These are phyloP conservation scores for Thuidium tamariscinum DNA, from an alignment of 225 moss, liverwort and hornwort genomes.

Conservation along the genomic window DNA sequence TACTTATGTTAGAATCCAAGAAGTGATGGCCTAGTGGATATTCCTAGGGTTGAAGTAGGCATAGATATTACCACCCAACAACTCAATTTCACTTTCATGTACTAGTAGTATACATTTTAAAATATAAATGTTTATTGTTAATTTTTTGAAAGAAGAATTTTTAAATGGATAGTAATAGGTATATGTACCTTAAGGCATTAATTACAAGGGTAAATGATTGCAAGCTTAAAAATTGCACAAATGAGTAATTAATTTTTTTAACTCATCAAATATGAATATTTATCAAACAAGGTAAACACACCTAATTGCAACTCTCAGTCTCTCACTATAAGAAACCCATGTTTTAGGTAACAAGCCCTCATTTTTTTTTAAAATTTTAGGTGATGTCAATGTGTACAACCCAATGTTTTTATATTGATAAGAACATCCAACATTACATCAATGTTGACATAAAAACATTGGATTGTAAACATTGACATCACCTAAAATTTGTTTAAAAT, in stretches of 20 bases:
- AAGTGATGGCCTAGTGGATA: background rate
- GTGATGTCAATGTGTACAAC: no score
- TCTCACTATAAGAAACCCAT: no score
- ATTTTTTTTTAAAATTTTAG: no score
- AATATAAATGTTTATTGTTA: background rate
- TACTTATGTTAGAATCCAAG: background rate
- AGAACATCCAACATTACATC: no score
- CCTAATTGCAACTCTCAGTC: fast-evolving
- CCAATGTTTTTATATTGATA: no score
- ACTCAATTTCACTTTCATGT: background rate
- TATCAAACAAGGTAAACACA: no score
- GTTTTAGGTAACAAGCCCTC: no score
- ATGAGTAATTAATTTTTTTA: background rate
- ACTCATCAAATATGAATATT: background rate
- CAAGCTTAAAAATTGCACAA: background rate
- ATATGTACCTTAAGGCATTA: background rate
- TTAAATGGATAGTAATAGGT: no score
- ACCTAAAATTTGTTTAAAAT: no score
- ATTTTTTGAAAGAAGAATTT: background rate
- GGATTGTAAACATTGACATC: no score
- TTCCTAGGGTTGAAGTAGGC: background rate
- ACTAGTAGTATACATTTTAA: no score
- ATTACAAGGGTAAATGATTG: background rate
- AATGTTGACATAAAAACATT: no score
- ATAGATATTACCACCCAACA: background rate